A percentile compares a stretch with the other conserved stretches of the same genome.
Evolutionary conservation across 352 stramenopile species (phyloP).

Genomic region (Blastocystis sp.): DNA sequence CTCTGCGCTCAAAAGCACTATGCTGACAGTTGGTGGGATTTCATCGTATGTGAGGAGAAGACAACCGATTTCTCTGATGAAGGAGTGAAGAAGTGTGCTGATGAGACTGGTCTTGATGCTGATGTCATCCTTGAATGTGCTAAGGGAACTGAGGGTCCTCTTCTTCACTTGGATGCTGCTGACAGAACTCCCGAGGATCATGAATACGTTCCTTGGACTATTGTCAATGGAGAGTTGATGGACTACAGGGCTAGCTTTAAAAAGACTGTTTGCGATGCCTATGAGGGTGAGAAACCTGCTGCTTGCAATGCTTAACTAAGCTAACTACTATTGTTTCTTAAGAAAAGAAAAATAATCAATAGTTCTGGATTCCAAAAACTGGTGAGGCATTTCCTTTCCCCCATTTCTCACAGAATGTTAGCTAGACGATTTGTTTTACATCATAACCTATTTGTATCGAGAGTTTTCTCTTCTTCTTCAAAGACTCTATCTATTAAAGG

Average conservation of each 20-base stretch:
- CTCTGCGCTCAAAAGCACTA: neutral
- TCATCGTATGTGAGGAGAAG: slow-evolving; percentile 48
- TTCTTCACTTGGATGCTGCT: slow-evolving; percentile 23
- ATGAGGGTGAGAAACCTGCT: slow-evolving; percentile 59
- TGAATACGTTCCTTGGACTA: slow-evolving; percentile 41
- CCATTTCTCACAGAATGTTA: slow-evolving; percentile 17
- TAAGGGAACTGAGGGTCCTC: slow-evolving; percentile 30
- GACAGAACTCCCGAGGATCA: slow-evolving; percentile 38
- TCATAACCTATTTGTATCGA: neutral
- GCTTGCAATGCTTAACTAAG: neutral
- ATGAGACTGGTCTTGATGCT: slow-evolving; percentile 8
- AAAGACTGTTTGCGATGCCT: slow-evolving; percentile 42
- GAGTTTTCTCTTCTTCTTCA: slow-evolving; percentile 18
- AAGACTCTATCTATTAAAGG: slow-evolving; percentile 55
- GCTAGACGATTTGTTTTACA: neutral
- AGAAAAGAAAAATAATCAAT: neutral
- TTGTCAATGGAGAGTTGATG: slow-evolving; percentile 46
- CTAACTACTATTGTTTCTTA: neutral
- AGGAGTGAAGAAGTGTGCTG: slow-evolving; percentile 10
- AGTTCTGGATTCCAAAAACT: neutral
- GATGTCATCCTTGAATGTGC: neutral
- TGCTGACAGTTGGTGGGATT: neutral
- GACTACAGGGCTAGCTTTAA: neutral
- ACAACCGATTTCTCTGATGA: neutral
- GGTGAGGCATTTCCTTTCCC: neutral